These are phyloP conservation scores for Wallacemonas collosoma DNA, from an alignment of 208 protist genomes.

Conservation along the genomic window DNA sequence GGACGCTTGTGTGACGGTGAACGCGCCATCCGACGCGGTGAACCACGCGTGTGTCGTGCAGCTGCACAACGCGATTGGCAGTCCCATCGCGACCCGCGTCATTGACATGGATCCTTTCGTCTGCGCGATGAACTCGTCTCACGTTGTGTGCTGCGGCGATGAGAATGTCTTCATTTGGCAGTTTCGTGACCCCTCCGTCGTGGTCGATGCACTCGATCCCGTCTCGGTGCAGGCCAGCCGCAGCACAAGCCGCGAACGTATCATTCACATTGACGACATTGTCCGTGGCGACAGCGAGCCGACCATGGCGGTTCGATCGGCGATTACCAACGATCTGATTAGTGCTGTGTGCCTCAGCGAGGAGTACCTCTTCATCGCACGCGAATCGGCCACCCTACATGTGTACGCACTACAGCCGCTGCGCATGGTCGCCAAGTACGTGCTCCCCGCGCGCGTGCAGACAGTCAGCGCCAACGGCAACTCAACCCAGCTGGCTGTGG, in stretches of 20 bases:
- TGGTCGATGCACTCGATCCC: constrained; percentile 82
- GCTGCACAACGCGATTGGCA: constrained; percentile 96
- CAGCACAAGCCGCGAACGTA: constrained; percentile 60
- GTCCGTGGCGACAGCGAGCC: constrained; percentile 59
- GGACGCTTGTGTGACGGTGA: constrained; percentile 93
- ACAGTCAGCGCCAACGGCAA: constrained; percentile 91
- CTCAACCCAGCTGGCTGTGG: constrained; percentile 83
- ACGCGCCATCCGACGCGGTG: constrained; percentile 39
- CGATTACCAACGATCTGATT: constrained; percentile 91
- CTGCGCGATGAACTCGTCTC: constrained; percentile 89
- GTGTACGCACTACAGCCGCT: constrained; percentile 88
- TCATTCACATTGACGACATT: constrained; percentile 94
- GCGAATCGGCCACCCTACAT: constrained; percentile 90
- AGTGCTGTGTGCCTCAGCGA: constrained; percentile 89
- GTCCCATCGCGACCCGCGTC: constrained; percentile 92
- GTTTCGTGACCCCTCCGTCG: constrained; percentile 83
- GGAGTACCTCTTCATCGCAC: constrained; percentile 79
- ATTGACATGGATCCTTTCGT: constrained; percentile 90
- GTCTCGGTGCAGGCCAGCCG: constrained; percentile 83
- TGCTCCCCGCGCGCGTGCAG: constrained; percentile 80
- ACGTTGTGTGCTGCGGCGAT: constrained; percentile 92
- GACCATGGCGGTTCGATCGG: constrained; percentile 56
- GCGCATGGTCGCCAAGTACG: constrained; percentile 77
- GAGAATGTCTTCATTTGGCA: constrained; percentile 96
- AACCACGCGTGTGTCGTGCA: constrained; percentile 72